Evolutionary conservation across 192 early-diverging fungal species (phyloP), one percentile per base, ranked within the genome.

Genomic region (Coemansia sp.): DNA sequence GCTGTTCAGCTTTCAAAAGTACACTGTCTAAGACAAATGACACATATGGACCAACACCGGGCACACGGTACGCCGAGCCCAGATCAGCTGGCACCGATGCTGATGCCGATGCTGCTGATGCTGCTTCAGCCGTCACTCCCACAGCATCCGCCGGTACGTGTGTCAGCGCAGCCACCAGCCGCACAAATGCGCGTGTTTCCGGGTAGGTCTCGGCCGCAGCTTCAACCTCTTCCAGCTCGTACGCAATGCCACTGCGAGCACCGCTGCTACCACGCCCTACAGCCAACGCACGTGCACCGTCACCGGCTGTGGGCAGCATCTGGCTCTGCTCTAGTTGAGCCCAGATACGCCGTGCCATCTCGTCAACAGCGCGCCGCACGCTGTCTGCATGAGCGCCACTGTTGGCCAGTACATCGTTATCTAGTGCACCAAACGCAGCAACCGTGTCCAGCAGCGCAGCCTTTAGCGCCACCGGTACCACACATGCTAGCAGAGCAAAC

Each of bases 161-260:
- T 26, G 90, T 83, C 12, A 97, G 77, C 28, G 82, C 70, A 2
- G 81, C 79, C 11, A 99, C 65, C 3, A 99, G 84, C 6, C 79
- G 68, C 8, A 96, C 65, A 73, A 95, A 92, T 1, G 95, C 88
- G 5, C 92, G 67, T 6, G 92, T 95, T 76, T 96, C 90, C 1
- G 92, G 88, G 63, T 94, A 99, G 2, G 85, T 88, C 60, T 93
- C 84, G 37, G 84, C 87, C 5, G 81, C 81, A 0, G 86, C 59
- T 69, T 95, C 93, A 12, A 89, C 86, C 64, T 95, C 92, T 26
- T 92, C 86, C 58, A 97, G 74, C 73, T 97, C 91, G 64, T 85
- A 88, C 26, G 87, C 68, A 28, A 92, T 84, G 15, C 89, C 88
- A 51, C 82, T 73, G 24, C 65, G 82, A 15, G 21, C 40, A 11